phyloP scores from a whole-genome alignment of 345 rosid genomes.

The Pugionium dolabratum region DNA sequence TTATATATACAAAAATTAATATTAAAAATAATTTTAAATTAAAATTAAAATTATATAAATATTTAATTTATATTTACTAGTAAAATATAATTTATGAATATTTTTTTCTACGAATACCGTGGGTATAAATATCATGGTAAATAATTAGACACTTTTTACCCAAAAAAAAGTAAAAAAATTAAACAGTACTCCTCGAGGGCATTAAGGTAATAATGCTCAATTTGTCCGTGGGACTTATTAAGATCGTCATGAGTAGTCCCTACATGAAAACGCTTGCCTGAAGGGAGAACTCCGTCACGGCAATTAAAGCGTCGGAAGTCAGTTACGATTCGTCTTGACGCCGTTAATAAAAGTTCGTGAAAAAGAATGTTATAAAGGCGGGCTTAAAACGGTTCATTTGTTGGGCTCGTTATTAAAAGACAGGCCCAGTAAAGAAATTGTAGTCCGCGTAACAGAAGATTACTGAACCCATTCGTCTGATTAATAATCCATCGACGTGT shows the following conservation, averaged over 20 bases:
- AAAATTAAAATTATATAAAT: too few species aligned
- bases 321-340: neutral
- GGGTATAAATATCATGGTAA: neutral
- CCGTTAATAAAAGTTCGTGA: neutral
- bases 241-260: conserved; percentile 17
- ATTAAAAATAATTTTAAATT: too few species aligned
- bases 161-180: neutral
- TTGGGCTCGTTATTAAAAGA: neutral
- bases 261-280: neutral
- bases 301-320: neutral
- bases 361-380: neutral
- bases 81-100: too few species aligned
- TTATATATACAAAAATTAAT: too few species aligned
- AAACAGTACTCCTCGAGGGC: neutral
- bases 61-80: too few species aligned
- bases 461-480: neutral
- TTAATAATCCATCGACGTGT: neutral
- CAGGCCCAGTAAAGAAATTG: conserved; percentile 4
- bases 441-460: conserved; percentile 33
- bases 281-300: conserved; percentile 22
- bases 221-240: conserved; percentile 31
- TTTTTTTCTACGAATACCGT: too few species aligned
- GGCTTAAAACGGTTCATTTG: neutral
- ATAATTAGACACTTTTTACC: neutral
- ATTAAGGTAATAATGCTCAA: neutral